Evolutionary conservation across 2,329 filamentous ascomycete genomes (phyloP), one percentile per base, ranked within the genome.

Genomic region (Macrophomina tecta): DNA sequence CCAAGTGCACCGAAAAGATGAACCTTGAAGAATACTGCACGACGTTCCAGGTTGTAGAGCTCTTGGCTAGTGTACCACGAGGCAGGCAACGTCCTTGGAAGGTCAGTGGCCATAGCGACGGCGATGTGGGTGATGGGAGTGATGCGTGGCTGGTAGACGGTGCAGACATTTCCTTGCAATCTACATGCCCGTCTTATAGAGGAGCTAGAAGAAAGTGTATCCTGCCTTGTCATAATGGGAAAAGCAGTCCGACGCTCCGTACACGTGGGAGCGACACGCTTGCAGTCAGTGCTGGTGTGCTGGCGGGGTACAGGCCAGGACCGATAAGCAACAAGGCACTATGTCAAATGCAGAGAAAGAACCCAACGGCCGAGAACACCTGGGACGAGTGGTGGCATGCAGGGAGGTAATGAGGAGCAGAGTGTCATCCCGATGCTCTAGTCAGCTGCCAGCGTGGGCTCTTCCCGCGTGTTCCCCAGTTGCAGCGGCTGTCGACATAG

Each of bases 41-140:
- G 77, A 9, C 81, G 73, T 67, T 83, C 81, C 7, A 83, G 75
- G 69, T 82, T 76, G 68, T 82, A 84, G 74, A 82, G 79, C 23
- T 77, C 77, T n/a, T 73, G 70, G 8, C 74, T 79, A 40, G 75
- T 77, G 69, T 82, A 83, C 81, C 81, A 82, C 69, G 80, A 81
- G 52, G 81, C 75, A 5, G 81, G 79, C 5, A 82, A 71, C 36
- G 78, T 76, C 46, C 53, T 61, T 16, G 64, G 55, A 18, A 66
- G 55, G 3, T 58, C 63, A 36, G 16, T 5, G 16, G 45, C 42
- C 63, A 65, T 65, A 9, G 30, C 46, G 42, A 23, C n/a, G 8
- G n/a, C 9, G 7, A 4, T 11, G 5, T 6, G 8, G 18, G 30
- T 11, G 16, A 46, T 4, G n/a, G 1, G 23, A 23, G 28, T 28